Base-by-base conservation (phyloP, 2,329 filamentous ascomycete species). In the Arthrobotrys entomopaga region DNA sequence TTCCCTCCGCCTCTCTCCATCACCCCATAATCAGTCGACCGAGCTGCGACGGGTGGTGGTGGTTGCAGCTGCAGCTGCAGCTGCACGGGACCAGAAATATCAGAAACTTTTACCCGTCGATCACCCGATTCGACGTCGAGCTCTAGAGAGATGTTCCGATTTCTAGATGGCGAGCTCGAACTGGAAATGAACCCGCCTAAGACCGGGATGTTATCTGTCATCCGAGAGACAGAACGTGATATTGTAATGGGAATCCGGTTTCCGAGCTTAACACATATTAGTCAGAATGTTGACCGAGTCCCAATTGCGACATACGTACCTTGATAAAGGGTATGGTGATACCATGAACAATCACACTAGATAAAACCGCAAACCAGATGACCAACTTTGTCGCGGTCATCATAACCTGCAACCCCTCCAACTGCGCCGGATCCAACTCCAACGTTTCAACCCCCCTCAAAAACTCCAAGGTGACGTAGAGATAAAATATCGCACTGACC, bases 401-500 rank as follows among this genome's bases (percentile, higher is more conserved):
- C 61, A 66, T 66, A 11, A 48, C 53, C 10, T 58, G n/a, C 15
- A 63, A 26, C 1, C 66, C 66, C 10, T 66, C 38, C n/a, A 58
- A 34, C 19, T 74, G 42, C 1, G 46, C 34, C 16, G 63, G 56
- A 22, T 69, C 61, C 16, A 73, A 58, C 8, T 50, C 56, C 13
- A 64, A 40, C 6, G 16, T 75, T 34, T 64, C 56, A 65, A 88
- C 81, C 2, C 83, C 79, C 5, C 80, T 79, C 1, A 97, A 83
- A 74, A 93, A 97, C 22, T 96, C 91, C 0, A 91, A 81, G 46
- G 87, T 89, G 75, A 97, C 84, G 79, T 93, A 96, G 4, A 97
- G 85, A 80, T 97, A 97, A 80, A 96, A 97, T 19, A 97, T 87
- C 0, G 92, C 93, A 15, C 91, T 92, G 0, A 97, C 93, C 1